Conservation (phyloP, 495 filamentous ascomycete species). For the Neurospora sp. region DNA sequence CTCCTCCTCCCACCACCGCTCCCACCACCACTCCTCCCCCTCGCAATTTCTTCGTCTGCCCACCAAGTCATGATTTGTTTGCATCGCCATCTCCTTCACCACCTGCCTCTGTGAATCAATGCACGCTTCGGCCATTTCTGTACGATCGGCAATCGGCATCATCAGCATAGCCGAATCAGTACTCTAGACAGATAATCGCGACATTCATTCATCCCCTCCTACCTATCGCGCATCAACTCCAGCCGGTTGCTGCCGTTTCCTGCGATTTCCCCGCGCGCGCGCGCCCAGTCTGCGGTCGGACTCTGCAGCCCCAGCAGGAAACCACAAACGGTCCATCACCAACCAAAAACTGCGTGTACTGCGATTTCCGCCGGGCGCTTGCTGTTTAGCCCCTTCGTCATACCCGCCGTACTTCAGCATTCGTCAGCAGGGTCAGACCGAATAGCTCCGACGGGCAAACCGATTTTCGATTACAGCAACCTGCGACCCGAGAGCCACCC, state of each 20-base stretch:
- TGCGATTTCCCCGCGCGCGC: not conserved
- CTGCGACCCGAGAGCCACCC: not conserved
- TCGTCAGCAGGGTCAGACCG: not conserved
- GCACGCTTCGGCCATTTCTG: not conserved
- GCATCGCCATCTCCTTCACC: not conserved
- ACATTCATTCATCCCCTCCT: not conserved
- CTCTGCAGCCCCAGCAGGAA: not conserved
- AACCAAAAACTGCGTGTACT: not conserved
- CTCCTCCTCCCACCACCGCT: not conserved
- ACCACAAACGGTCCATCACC: not conserved
- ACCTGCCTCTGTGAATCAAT: not conserved
- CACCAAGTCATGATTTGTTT: not conserved
- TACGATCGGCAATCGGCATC: not conserved
- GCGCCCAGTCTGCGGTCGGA: not conserved
- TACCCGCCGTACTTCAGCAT: not conserved
- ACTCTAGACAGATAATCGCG: not conserved
- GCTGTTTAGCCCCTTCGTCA: not conserved
- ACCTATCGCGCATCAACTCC: not conserved
- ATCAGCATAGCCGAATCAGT: not conserved
- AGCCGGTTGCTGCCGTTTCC: not conserved
- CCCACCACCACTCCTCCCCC: not conserved
- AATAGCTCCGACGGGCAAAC: not conserved
- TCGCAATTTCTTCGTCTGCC: not conserved
- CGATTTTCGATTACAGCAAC: not conserved
- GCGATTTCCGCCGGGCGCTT: not conserved